These are phyloP conservation scores for Prillingera fragicola DNA, from an alignment of 1,284 basidiomycete genomes.

Conservation along the genomic window DNA sequence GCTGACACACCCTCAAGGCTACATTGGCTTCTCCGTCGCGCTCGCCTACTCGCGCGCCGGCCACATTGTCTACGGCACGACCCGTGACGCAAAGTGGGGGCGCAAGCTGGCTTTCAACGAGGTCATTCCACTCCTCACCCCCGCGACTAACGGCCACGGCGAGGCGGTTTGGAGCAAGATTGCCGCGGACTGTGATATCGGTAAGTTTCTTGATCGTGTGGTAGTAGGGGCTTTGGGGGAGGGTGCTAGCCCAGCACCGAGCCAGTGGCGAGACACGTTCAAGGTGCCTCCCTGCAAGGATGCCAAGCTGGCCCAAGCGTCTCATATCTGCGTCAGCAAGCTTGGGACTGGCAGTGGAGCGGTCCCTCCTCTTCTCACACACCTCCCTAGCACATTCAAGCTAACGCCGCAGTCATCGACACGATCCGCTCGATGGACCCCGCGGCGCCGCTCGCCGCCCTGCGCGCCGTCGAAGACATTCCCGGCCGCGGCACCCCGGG, in stretches of 20 bases:
- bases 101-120: slow-evolving; percentile 50
- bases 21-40: slow-evolving; percentile 53
- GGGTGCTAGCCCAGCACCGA: no score
- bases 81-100: slow-evolving; percentile 46
- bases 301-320: no score
- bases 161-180: slow-evolving; percentile 47
- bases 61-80: slow-evolving; percentile 55
- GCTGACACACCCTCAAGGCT: slow-evolving; percentile 38
- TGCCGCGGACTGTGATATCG: slow-evolving; percentile 52
- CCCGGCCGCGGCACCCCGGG: slow-evolving; percentile 24
- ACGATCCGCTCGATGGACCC: slow-evolving; percentile 41
- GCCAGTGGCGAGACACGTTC: no score
- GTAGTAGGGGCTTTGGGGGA: no score
- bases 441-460: slow-evolving; percentile 38
- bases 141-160: slow-evolving; percentile 41
- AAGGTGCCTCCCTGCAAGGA: no score
- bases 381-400: neutral
- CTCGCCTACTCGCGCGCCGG: slow-evolving; percentile 55
- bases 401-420: slow-evolving; percentile 38
- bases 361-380: slow-evolving; percentile 30
- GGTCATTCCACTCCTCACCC: slow-evolving; percentile 54
- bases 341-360: no score
- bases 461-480: slow-evolving; percentile 22
- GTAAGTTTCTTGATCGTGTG: slow-evolving; percentile 50
- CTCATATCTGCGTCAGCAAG: no score